Evolutionary conservation across 208 protist species (phyloP).

Genomic region (Trypanosomatidae sp.): DNA sequence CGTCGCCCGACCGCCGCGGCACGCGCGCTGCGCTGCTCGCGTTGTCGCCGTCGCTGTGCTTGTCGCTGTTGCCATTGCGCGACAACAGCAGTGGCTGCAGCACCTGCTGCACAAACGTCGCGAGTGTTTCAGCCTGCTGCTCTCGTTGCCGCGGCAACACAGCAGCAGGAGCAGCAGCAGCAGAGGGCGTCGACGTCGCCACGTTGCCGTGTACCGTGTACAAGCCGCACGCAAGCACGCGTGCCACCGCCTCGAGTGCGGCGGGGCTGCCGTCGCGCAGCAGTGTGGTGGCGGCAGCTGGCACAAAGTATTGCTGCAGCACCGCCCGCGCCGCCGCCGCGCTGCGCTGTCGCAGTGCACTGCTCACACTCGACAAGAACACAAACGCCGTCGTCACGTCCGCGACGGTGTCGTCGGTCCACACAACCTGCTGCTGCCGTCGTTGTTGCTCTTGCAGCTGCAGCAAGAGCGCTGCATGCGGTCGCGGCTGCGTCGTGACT

Average conservation of each 20-base stretch:
- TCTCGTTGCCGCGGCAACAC: too few relatives aligned
- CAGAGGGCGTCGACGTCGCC: conserved; percentile 3
- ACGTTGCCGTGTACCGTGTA: too few relatives aligned
- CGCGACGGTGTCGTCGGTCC: conserved; percentile 15
- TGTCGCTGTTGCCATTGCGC: too few relatives aligned
- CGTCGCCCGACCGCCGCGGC: neutral
- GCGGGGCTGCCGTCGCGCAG: conserved; percentile 31
- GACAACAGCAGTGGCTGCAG: too few relatives aligned
- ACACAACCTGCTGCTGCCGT: conserved; percentile 15
- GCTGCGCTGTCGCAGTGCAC: conserved; percentile 5
- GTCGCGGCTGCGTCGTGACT: too few relatives aligned
- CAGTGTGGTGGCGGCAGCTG: conserved; percentile 13
- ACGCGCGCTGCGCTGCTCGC: neutral
- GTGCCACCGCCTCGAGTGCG: conserved; percentile 43
- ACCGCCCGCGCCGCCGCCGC: conserved; percentile 10
- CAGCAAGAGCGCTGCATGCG: too few relatives aligned
- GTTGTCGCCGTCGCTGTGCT: neutral
- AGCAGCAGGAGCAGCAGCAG: too few relatives aligned
- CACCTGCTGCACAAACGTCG: neutral
- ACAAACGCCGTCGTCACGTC: conserved; percentile 34
- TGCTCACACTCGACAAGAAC: conserved; percentile 22
- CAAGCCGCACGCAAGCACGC: too few relatives aligned
- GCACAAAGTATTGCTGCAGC: conserved; percentile 31
- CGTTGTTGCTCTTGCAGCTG: too few relatives aligned
- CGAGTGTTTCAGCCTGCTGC: too few relatives aligned